phyloP scores from a whole-genome alignment of 352 stramenopile genomes.

The Pythium utonaiense region DNA sequence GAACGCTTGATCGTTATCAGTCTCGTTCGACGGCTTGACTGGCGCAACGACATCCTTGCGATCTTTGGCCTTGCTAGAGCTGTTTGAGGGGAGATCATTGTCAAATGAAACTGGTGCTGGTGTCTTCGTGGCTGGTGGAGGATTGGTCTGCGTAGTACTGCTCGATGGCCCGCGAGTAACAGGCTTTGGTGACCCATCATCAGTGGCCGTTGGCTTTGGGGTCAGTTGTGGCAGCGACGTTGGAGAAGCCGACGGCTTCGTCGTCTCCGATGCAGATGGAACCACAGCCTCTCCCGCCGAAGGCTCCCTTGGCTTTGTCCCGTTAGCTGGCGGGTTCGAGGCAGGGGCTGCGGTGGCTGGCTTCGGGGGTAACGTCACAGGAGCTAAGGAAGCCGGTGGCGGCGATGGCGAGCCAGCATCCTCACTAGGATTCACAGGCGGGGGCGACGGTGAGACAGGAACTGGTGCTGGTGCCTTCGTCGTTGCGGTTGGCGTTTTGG shows the following conservation, averaged over 20 bases:
- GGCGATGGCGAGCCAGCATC: background rate
- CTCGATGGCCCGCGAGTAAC: conserved; percentile 3
- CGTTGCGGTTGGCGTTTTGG: background rate
- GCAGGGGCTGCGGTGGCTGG: background rate
- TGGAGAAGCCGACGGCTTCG: background rate
- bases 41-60: conserved; percentile 9
- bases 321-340: background rate
- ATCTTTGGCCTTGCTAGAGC: background rate
- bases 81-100: background rate
- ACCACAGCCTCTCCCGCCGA: background rate
- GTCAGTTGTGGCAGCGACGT: background rate
- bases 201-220: background rate
- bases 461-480: background rate
- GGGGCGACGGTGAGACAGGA: background rate
- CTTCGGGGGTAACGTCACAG: background rate
- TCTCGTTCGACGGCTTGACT: conserved; percentile 5
- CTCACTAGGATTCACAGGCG: background rate
- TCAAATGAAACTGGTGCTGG: conserved; percentile 8
- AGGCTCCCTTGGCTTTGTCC: background rate
- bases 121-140: background rate
- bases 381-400: background rate
- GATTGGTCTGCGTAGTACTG: background rate
- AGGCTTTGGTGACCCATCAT: conserved; percentile 1
- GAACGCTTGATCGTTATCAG: conserved; percentile 3
- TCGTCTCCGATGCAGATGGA: background rate